phyloP scores from a whole-genome alignment of 1,284 basidiomycete genomes.

The Baeospora myosura region DNA sequence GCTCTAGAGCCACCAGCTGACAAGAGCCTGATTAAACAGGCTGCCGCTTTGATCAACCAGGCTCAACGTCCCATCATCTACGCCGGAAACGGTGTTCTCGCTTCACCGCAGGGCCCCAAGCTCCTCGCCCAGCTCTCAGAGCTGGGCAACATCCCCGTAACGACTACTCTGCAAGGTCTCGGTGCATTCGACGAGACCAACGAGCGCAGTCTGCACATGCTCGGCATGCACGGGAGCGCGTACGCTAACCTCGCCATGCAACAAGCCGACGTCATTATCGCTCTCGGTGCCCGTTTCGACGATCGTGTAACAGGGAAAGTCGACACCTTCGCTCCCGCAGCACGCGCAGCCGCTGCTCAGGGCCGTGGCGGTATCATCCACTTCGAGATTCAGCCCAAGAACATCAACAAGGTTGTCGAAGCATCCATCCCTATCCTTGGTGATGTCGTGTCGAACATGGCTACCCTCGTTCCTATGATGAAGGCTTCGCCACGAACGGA shows the following conservation, averaged over 20 bases:
- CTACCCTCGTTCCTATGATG: conserved; percentile 77
- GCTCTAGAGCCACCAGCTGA: conserved; percentile 57
- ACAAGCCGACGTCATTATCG: conserved; percentile 94
- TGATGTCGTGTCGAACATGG: conserved; percentile 84
- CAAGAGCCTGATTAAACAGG: conserved; percentile 65
- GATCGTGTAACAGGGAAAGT: conserved; percentile 96
- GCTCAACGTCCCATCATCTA: conserved; percentile 92
- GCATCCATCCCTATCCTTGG: conserved; percentile 92
- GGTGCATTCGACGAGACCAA: conserved; percentile 93
- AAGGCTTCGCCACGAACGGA: conserved; percentile 52
- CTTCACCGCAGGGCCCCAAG: conserved; percentile 76
- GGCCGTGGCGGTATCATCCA: conserved; percentile 96
- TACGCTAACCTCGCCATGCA: conserved; percentile 99
- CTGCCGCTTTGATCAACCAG: conserved; percentile 86
- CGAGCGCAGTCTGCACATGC: conserved; percentile 89
- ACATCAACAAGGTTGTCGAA: conserved; percentile 98
- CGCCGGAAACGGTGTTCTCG: conserved; percentile 88
- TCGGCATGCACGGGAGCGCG: conserved; percentile 97
- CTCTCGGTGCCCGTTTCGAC: conserved; percentile 93
- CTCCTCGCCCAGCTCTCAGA: conserved; percentile 78
- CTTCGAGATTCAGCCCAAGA: conserved; percentile 98
- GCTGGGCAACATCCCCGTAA: conserved; percentile 91
- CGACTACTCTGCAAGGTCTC: conserved; percentile 92
- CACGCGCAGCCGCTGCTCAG: conserved; percentile 77
- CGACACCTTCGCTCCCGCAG: conserved; percentile 86